Evolutionary conservation across 1,284 basidiomycete genomes (phyloP), one percentile per base, ranked within the genome.

Genomic region (Moniliella sp.): DNA sequence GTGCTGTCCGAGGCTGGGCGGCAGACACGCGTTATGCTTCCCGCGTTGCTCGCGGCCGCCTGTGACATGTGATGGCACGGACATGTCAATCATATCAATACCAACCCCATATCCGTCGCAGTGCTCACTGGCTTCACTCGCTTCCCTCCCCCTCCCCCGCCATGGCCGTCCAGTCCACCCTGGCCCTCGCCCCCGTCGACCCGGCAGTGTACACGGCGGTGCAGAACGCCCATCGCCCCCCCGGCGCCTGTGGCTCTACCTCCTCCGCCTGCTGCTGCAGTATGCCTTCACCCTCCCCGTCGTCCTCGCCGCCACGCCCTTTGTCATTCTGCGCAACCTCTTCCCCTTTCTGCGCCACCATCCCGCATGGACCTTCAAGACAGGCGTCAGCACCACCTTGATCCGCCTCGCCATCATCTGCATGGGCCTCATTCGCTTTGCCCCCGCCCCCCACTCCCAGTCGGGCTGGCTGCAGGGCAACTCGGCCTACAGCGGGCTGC

Each of bases 391-490:
- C 32, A 43, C 53, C 26, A 29, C 45, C 12, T 33, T 49, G 11
- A 42, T 46, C 4, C 42, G 45, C 18, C 40, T 42, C 13, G 40
- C 50, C 15, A 46, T 57, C 33, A 38, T 40, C 19, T 40, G 42
- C 26, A 36, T 51, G 15, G 43, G 44, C 32, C 39, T 43, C 26
- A 49, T 53, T 17, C 23, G 32, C 12, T 37, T 56, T 3, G 52
- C 55, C 36, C 54, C 54, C 23, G 35, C 56, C 18, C 43, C 35
- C 2, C 48, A 52, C 2, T n/a, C n/a, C 41, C n/a, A n/a, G n/a
- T n/a, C n/a, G n/a, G n/a, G n/a, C n/a, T n/a, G n/a, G n/a, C n/a
- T n/a, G n/a, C n/a, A n/a, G n/a, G n/a, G n/a, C n/a, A n/a, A n/a
- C n/a, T n/a, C 52, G 9, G 54, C 55, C 33, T 30, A 35, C 29